Evolutionary conservation across 768 basidiomycete genomes (phyloP), one percentile per base, ranked within the genome.

Genomic region (Paxillus involutus): DNA sequence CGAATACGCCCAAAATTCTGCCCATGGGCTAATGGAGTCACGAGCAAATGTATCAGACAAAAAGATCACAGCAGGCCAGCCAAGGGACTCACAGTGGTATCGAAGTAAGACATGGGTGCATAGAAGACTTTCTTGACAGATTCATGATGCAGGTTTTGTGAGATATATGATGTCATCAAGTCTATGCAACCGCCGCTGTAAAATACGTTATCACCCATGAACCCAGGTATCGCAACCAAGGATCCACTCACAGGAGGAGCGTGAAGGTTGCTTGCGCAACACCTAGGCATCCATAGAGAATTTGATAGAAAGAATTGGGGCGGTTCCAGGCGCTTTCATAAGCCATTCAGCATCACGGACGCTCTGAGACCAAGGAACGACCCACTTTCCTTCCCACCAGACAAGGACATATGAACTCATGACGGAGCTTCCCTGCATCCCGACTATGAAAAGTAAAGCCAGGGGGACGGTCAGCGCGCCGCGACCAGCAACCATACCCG

Each of bases 71-170:
- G n/a, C 14, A 8, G 43, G n/a, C 26, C 11, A 6, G 26, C 4
- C 9, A 17, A 21, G 32, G 13, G n/a, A 51, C 67, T 58, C 57
- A 80, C 81, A 16, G 84, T 85, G 2, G 80, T 86, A 65, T 91
- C 89, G 59, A 90, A 91, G 71, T 89, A 89, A 2, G 81, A 77
- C 84, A 88, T 89, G 0, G 88, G 88, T 0, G 88, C 87, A 64
- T 81, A 78, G 62, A 88, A 83, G 24, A 88, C 76, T 49, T 82
- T 79, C 24, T 68, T 67, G 24, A 86, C 73, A 0, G 84, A 80
- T 43, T 75, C 65, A 46, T 79, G 74, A 62, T 91, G 87, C 3
- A 91, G 69, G 55, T 83, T 85, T 54, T 76, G 76, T 2, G 86
- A 86, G 4, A 84, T 84, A 50, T 78, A 75, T 62, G 76, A 80